Percentiles rank a stretch among this genome's conserved stretches.
Conservation (phyloP, 768 basidiomycete species). For the Auriscalpium vulgare region DNA sequence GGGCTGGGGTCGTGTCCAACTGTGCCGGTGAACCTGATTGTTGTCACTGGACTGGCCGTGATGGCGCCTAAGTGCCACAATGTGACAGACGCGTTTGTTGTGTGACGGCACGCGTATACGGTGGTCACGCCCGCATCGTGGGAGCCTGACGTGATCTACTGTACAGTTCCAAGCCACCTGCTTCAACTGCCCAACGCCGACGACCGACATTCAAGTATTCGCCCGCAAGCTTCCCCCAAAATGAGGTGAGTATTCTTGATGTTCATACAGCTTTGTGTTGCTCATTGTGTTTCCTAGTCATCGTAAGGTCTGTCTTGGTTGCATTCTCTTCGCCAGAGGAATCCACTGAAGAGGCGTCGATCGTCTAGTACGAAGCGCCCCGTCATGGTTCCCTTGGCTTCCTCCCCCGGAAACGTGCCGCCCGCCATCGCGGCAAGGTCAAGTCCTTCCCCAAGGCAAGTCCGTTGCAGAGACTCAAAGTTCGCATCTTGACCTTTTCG, state of each 20-base stretch:
- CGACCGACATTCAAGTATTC: not conserved
- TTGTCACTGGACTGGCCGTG: too few relatives aligned
- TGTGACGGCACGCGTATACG: too few relatives aligned
- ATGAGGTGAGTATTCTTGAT: slow-evolving; percentile 29
- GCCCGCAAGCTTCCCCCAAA: slow-evolving; percentile 21
- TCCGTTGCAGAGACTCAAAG: not conserved
- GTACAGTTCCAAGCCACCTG: slow-evolving; percentile 16
- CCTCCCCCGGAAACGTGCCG: slow-evolving; percentile 93
- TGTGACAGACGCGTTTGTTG: too few relatives aligned
- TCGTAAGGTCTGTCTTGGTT: slow-evolving; percentile 60
- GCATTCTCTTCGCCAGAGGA: slow-evolving; percentile 8
- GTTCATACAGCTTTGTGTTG: not conserved
- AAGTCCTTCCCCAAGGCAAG: slow-evolving; percentile 98
- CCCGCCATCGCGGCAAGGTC: slow-evolving; percentile 97
- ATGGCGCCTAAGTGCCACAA: too few relatives aligned
- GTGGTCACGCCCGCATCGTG: not conserved
- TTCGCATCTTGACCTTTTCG: not conserved
- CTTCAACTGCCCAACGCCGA: not conserved
- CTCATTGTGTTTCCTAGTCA: slow-evolving; percentile 46
- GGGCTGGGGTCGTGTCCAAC: too few relatives aligned
- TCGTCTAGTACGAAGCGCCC: slow-evolving; percentile 87
- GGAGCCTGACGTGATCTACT: slow-evolving; percentile 2
- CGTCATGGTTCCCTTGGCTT: slow-evolving; percentile 97
- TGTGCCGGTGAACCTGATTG: too few relatives aligned
- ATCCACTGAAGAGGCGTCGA: slow-evolving; percentile 20